Percentiles rank a stretch among this genome's conserved stretches.
These are phyloP conservation scores for Monosporascus sp. DNA, from an alignment of 2,329 filamentous ascomycete genomes.

Conservation along the genomic window DNA sequence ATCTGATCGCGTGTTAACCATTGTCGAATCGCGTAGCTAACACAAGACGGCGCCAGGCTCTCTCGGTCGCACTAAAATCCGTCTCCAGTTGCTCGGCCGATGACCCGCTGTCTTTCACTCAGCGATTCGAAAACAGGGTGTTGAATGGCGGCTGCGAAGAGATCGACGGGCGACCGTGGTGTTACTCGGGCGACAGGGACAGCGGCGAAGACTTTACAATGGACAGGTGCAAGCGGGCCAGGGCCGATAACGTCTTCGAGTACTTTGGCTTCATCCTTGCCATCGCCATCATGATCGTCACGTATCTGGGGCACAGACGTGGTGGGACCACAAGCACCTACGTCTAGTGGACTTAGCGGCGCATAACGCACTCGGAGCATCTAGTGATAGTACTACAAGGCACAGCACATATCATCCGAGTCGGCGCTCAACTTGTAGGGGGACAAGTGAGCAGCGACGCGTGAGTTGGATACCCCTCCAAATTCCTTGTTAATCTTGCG, in stretches of 20 bases:
- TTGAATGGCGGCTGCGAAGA: slow-evolving; percentile 25
- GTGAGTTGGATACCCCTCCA: too few relatives aligned
- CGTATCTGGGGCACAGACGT: slow-evolving; percentile 12
- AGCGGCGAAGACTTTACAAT: slow-evolving; percentile 2
- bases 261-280: slow-evolving; percentile 22
- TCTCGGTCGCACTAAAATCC: slow-evolving; percentile 25
- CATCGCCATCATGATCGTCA: slow-evolving; percentile 14
- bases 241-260: slow-evolving; percentile 26
- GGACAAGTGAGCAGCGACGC: too few relatives aligned
- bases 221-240: slow-evolving; percentile 22
- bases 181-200: neutral
- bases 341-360: slow-evolving; percentile 9
- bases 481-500: too few relatives aligned
- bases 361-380: too few relatives aligned
- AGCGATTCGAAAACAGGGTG: slow-evolving; percentile 21
- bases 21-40: neutral
- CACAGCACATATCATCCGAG: too few relatives aligned
- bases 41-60: slow-evolving; percentile 13
- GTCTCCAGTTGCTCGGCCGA: slow-evolving; percentile 22
- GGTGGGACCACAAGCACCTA: slow-evolving; percentile 15
- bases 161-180: neutral
- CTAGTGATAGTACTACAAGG: too few relatives aligned
- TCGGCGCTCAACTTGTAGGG: too few relatives aligned
- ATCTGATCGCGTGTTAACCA: too few relatives aligned
- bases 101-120: neutral